Conservation (phyloP, 176 grass and related monocot genomes). For the Juncus inflexus region DNA sequence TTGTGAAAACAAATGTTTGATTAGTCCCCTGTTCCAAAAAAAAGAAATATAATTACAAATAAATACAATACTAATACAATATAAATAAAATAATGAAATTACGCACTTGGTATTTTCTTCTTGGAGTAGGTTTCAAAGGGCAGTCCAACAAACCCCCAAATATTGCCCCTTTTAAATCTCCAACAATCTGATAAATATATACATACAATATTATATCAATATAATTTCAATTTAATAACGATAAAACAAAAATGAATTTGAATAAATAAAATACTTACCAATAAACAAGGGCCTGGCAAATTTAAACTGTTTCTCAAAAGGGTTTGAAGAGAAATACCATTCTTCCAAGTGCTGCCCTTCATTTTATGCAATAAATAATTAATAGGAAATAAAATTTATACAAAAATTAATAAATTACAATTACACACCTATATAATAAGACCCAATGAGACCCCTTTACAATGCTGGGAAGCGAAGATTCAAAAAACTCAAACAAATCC, state of each 20-base stretch:
- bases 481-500: constrained; percentile 66
- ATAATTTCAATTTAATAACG: constrained; percentile 14
- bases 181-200: constrained; percentile 52
- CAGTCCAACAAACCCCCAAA: constrained; percentile 86
- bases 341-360: constrained; percentile 91
- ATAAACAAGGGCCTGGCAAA: constrained; percentile 63
- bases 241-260: constrained; percentile 26
- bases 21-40: constrained; percentile 55
- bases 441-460: constrained; percentile 84
- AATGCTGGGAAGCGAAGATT: constrained; percentile 76
- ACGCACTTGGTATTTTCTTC: constrained; percentile 87
- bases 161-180: constrained; percentile 69
- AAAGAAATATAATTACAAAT: constrained; percentile 6
- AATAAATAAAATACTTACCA: constrained; percentile 45
- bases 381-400: constrained; percentile 21
- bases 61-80: background rate
- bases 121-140: constrained; percentile 72
- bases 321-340: constrained; percentile 86
- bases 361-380: constrained; percentile 53
- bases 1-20: constrained; percentile 87
- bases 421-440: constrained; percentile 75
- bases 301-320: constrained; percentile 62
- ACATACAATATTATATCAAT: background rate
- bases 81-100: background rate
- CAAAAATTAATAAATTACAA: background rate